Base-by-base conservation (phyloP, 176 grass and related monocot species). In the Ensete ventricosum region DNA sequence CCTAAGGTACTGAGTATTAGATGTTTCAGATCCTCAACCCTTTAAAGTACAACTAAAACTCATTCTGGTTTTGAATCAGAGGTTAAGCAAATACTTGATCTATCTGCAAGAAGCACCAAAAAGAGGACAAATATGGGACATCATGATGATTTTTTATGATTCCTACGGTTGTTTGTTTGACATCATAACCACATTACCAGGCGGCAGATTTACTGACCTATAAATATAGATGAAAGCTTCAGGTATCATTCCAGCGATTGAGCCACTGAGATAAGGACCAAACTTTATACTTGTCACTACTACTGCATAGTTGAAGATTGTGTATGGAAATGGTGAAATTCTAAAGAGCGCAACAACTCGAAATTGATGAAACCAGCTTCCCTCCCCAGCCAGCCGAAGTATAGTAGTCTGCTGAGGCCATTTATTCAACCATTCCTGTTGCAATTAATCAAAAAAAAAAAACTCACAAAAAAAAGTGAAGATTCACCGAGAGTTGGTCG, bases 191-290 rank as follows among this genome's bases (percentile, higher is more conserved):
- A 14, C n/a, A 19, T 69, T 19, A 2, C 49, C 8, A 17, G 51
- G 5, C 20, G 48, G 17, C 1, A 20, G 34, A 76, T 26, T 69
- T 57, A 73, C 76, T 65, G 71, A 99, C 95, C 90, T 99, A 72
- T 99, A 94, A 54, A 99, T 94, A 69, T 99, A 94, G 83, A 94
- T 20, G 67, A 99, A 85, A 13, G 89, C 80, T 60, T 94, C 95
- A 52, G 95, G 95, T 50, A 99, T 74, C 95, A 99, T 94, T 59
- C 95, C 95, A 50, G 82, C 79, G 70, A 94, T 81, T 50, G 95
- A 99, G 29, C 95, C 95, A 54, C 85, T 78, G 6, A 99, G 76
- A 67, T 94, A 99, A 81, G 90, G 90, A 64, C 83, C 72, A 67
- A 89, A 94, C 62, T 73, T 84, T 69, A 94, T 91, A 53, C 86